Base-by-base conservation (phyloP, 1,284 basidiomycete genomes). In the Kalmanozyma brasiliensis region DNA sequence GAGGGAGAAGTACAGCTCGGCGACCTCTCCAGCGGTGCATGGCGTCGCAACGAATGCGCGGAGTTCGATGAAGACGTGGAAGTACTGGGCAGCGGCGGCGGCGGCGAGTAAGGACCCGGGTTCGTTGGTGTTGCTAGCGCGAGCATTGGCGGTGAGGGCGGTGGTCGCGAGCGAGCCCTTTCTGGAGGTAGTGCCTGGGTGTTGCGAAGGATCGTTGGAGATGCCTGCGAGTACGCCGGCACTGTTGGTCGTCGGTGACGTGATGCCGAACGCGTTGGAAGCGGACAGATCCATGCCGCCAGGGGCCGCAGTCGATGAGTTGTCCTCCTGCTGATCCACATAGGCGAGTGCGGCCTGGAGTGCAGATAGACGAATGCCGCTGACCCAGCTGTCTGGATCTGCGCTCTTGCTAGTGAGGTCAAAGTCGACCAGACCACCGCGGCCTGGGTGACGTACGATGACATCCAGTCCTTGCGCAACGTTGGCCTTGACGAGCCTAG, bases 1-100 rank as follows among this genome's bases (percentile, higher is more conserved):
- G 6, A 98, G 86, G 3, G 93, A 93, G 83, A 98, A 96, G 83
- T 90, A 94, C 5, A 98, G 88, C 81, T 98, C 94, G 5, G 89
- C 91, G 0, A 91, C 91, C 82, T 98, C 94, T 14, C 93, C 94
- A 0, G 93, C 90, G 0, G 88, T 86, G 82, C 94, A 97, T 1
- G 90, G 90, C 8, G 90, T 90, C 7, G 93, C 94, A 23, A 94
- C 90, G 76, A 98, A 94, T 0, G 93, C 93, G 33, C 91, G 89
- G 13, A 97, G 84, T 73, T 98, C 93, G 60, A 98, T 86, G 74
- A 90, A 91, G 59, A 94, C 86, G 78, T 98, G 93, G 80, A 73
- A 79, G 53, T 79, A 79, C 56, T 77, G 69, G 58, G 68, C 66
- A 8, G 49, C 23, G 11, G 49, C 41, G 3, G 45, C 41, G 0